Base-by-base conservation (phyloP, 495 filamentous ascomycete species). In the Penicillium salamii region DNA sequence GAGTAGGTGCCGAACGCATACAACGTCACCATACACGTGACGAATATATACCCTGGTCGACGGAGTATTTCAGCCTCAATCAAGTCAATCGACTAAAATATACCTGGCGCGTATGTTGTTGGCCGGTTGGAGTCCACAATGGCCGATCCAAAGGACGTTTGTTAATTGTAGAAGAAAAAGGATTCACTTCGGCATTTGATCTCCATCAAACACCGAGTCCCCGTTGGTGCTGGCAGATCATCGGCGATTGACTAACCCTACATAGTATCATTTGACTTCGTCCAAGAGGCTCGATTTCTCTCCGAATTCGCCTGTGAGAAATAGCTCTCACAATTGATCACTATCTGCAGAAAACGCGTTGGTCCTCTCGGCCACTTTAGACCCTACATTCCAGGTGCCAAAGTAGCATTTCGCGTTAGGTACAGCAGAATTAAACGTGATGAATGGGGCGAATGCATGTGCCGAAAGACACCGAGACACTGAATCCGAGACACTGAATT, bases 131-230 rank as follows among this genome's bases (percentile, higher is more conserved):
- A 26, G 8, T 26, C 3, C 23, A 26, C 23, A 26, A 26, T 26
- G 23, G 23, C 23, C 23, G 23, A 26, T 26, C 23, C 3, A 26
- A 24, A 23, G 37, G 5, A 39, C 3, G 15, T 39, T n/a, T n/a
- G n/a, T n/a, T n/a, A n/a, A n/a, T n/a, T n/a, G n/a, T 26, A 26
- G 8, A 26, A 39, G 9, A 28, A 28, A 15, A 34, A 11, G 18
- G n/a, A 13, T 32, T 33, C 46, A 14, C 21, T 38, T 47, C 53
- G 53, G 42, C 29, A 42, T 37, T 55, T 55, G 53, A 38, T 36
- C 12, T 5, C 8, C 2, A 42, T 29, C 53, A 55, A 51, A 46
- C 31, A 21, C 47, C 53, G 47, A 51, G 13, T 12, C 11, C 31
- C 9, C 31, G n/a, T 18, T 17, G 14, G 13, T 32, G 19, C 38